Conservation (phyloP, 495 filamentous ascomycete genomes). For the Parmelia sp. region DNA sequence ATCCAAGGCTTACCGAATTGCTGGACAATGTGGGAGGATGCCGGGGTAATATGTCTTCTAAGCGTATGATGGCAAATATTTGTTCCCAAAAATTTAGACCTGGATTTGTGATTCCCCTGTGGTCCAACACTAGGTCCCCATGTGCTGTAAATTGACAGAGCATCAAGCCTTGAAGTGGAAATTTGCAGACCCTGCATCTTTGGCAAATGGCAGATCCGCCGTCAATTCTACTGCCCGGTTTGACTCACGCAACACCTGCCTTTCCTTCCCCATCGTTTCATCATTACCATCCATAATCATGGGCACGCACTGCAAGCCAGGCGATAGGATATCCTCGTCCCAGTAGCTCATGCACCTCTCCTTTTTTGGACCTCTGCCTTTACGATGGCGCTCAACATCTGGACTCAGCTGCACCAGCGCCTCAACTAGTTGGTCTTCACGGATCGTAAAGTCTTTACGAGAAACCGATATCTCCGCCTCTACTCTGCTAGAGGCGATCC, state of each 20-base stretch:
- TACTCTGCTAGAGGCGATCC: background rate
- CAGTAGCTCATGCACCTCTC: conserved; percentile 26
- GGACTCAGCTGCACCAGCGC: conserved; percentile 21
- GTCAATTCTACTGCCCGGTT: conserved; percentile 4
- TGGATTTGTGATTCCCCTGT: background rate
- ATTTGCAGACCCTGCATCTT: conserved; percentile 11
- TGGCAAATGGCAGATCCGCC: conserved; percentile 13
- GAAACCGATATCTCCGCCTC: background rate
- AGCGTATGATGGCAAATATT: background rate
- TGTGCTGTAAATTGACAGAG: background rate
- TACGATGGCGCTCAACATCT: conserved; percentile 20
- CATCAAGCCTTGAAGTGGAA: conserved; percentile 16
- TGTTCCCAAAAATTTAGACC: background rate
- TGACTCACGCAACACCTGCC: conserved; percentile 9
- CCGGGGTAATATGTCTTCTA: background rate
- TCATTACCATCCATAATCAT: background rate
- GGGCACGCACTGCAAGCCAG: background rate
- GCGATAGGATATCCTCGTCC: conserved; percentile 22
- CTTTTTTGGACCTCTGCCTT: conserved; percentile 21
- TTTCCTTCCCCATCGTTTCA: conserved; percentile 2
- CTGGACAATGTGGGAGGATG: background rate
- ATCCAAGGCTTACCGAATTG: background rate
- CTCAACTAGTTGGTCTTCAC: conserved; percentile 12
- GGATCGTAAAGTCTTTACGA: conserved; percentile 15
- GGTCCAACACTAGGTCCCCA: background rate